Base-by-base conservation (phyloP, 306 rosid species). In the Sesbania bispinosa region DNA sequence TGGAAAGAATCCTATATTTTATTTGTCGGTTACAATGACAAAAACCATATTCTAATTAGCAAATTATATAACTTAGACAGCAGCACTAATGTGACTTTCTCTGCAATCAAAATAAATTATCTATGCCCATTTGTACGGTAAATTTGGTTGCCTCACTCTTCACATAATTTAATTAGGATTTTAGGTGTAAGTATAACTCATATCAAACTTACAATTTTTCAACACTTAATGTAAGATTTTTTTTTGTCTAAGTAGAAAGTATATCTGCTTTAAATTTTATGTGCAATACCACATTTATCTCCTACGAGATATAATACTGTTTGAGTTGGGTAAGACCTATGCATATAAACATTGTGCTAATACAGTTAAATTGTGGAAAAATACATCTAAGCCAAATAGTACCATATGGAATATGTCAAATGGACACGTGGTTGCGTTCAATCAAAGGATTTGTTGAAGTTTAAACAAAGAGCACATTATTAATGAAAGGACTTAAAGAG, bases 1-100 rank as follows among this genome's bases (percentile, higher is more conserved):
- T 33, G 4, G 0, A 68, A 11, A 53, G 74, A 73, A 73, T 82
- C 80, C 57, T 55, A 74, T 64, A 79, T 79, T 79, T 61, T 68
- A 70, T 10, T 63, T 57, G 85, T 79, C 82, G 67, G 82, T 45
- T 52, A 62, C 82, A 45, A 13, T 59, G 33, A 66, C 24, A 55
- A 73, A n/a, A n/a, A 54, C 14, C 47, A 42, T 18, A 55, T 26
- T 52, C 2, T 16, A 62, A 57, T 58, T 64, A 67, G 33, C 9
- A 48, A 51, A 11, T 15, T 47, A 35, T 67, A 43, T 18, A 16
- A 5, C 29, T 13, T 13, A 41, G 16, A 19, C 10, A 16, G 10
- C 53, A 53, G 9, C 39, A 47, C 46, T 41, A 41, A 54, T 7
- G 52, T 69, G 61, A 43, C 43, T 71, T 73, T 61, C 73, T 61